These are phyloP conservation scores for Lactarius evosmus DNA, from an alignment of 768 basidiomycete species.

Conservation along the genomic window DNA sequence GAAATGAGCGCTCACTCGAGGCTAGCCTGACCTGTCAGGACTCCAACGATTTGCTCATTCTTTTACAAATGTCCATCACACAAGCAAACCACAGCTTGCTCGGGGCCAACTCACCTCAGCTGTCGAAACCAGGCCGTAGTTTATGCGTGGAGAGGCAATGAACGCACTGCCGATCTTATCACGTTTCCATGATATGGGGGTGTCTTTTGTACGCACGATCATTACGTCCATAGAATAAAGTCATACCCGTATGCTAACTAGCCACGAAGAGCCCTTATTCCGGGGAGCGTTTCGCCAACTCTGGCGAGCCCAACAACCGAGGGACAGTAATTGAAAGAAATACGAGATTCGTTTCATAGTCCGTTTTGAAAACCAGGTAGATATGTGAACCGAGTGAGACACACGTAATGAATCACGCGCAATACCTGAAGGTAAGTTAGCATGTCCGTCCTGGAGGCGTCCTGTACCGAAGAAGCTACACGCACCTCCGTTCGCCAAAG, in stretches of 20 bases:
- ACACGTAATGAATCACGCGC: constrained; percentile 16
- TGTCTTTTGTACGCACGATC: not conserved
- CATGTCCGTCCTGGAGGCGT: not conserved
- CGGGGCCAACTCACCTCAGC: not conserved
- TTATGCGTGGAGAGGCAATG: not conserved
- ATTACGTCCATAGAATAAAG: not conserved
- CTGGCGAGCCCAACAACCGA: not conserved
- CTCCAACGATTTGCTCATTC: not conserved
- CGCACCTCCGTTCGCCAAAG: constrained; percentile 86
- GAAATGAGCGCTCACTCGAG: not conserved
- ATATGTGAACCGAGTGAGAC: not conserved
- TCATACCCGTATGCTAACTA: not conserved
- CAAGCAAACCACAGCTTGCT: too few species aligned
- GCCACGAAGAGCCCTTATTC: not conserved
- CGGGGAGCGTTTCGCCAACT: not conserved
- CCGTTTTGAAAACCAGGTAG: constrained; percentile 5
- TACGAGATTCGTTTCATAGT: not conserved
- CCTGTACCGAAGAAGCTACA: not conserved
- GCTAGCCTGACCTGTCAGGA: not conserved
- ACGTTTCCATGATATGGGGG: not conserved
- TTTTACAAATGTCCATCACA: too few species aligned
- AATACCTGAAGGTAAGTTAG: constrained; percentile 23
- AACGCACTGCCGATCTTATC: not conserved
- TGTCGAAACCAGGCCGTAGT: not conserved
- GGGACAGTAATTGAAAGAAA: not conserved